These are phyloP conservation scores for Claviceps sp. DNA, from an alignment of 2,329 filamentous ascomycete genomes.

Conservation along the genomic window DNA sequence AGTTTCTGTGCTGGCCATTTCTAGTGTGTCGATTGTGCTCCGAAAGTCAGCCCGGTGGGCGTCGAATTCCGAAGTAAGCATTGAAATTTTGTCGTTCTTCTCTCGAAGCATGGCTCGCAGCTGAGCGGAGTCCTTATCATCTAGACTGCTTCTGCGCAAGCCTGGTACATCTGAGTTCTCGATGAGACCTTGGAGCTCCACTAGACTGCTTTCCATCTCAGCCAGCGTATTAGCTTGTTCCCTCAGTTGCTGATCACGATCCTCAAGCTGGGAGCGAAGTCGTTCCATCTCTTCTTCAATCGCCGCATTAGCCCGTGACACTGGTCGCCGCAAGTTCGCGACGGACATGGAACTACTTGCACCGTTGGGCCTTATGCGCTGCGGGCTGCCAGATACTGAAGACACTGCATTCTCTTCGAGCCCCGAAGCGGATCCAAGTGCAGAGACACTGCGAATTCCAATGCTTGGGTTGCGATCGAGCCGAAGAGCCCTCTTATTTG, in stretches of 20 bases:
- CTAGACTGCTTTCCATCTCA: conserved; percentile 81
- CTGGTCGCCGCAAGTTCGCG: conserved; percentile 39
- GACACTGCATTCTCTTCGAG: conserved; percentile 43
- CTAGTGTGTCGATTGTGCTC: conserved; percentile 90
- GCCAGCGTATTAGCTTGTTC: conserved; percentile 71
- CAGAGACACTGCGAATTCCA: conserved; percentile 45
- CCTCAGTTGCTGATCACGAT: conserved; percentile 74
- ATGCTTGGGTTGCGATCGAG: conserved; percentile 37
- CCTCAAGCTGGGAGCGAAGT: conserved; percentile 61
- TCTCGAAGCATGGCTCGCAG: conserved; percentile 74
- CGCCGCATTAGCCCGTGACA: conserved; percentile 35
- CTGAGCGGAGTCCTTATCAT: conserved; percentile 61
- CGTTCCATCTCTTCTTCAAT: conserved; percentile 62
- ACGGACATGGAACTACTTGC: conserved; percentile 41
- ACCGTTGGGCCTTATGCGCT: conserved; percentile 39
- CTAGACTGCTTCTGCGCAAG: conserved; percentile 34
- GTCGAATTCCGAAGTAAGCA: conserved; percentile 90
- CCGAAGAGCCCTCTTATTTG: conserved; percentile 38
- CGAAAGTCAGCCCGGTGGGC: conserved; percentile 89
- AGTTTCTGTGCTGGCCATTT: conserved; percentile 90
- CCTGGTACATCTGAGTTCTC: conserved; percentile 35
- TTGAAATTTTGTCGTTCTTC: conserved; percentile 92
- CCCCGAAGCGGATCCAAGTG: conserved; percentile 36
- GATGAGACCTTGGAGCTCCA: conserved; percentile 62
- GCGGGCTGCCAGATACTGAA: conserved; percentile 29